Percentiles rank a stretch among this genome's conserved stretches.
Evolutionary conservation across 768 basidiomycete genomes (phyloP).

Genomic region (Leccinum disarticulatum): DNA sequence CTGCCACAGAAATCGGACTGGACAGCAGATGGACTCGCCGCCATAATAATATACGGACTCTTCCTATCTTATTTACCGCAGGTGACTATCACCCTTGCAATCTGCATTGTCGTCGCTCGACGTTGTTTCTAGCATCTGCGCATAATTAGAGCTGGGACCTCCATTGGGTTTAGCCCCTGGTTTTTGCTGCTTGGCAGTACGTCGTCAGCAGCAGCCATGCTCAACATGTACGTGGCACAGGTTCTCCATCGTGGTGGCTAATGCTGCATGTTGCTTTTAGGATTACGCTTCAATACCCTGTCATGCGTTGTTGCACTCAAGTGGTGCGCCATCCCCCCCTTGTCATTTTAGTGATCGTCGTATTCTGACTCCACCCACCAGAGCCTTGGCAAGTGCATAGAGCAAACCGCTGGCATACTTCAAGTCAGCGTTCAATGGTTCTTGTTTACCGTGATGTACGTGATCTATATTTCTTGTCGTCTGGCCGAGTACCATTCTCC

Average conservation of each 20-base stretch:
- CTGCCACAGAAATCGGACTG: constrained; percentile 65
- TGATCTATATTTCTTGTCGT: constrained; percentile 10
- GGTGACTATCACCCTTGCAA: constrained; percentile 35
- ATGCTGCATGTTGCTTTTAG: constrained; percentile 38
- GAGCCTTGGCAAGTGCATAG: constrained; percentile 71
- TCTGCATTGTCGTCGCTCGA: background rate
- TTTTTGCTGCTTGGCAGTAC: constrained; percentile 88
- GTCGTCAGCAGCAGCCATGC: constrained; percentile 75
- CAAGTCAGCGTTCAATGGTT: constrained; percentile 85
- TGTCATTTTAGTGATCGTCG: background rate
- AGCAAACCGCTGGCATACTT: constrained; percentile 76
- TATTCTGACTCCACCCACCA: constrained; percentile 31
- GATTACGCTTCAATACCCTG: constrained; percentile 79
- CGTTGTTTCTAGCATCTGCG: constrained; percentile 59
- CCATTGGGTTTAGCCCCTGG: constrained; percentile 90
- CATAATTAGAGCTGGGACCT: constrained; percentile 75
- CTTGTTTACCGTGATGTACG: constrained; percentile 81
- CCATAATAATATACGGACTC: constrained; percentile 68
- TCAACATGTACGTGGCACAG: constrained; percentile 65
- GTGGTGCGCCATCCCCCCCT: constrained; percentile 53
- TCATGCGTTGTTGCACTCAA: constrained; percentile 76
- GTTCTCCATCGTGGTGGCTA: background rate
- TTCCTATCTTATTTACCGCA: constrained; percentile 85
- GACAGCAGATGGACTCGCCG: constrained; percentile 59
- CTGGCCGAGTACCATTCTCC: background rate